Percentiles rank a stretch among this genome's conserved stretches.
phyloP scores from a whole-genome alignment of 495 filamentous ascomycete species.

The Thermochaetoides thermophila region DNA sequence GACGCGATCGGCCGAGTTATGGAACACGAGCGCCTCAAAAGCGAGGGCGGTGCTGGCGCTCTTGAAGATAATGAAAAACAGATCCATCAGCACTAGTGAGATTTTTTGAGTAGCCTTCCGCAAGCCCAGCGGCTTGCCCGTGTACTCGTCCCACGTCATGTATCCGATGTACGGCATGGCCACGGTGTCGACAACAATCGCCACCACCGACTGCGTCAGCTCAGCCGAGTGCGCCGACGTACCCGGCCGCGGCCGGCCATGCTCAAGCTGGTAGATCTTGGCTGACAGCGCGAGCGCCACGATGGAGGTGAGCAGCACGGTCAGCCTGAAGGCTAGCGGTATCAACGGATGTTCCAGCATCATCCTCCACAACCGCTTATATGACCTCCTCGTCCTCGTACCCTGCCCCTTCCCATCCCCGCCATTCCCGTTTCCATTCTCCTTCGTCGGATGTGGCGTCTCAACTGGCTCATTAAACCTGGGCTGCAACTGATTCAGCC shows the following conservation, averaged over 20 bases:
- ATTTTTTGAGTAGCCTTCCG: constrained; percentile 72
- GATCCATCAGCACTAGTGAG: constrained; percentile 72
- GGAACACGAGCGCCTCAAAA: constrained; percentile 67
- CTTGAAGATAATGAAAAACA: constrained; percentile 94
- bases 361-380: constrained; percentile 31
- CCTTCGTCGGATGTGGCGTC: constrained; percentile 1
- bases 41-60: constrained; percentile 81
- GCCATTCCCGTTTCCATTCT: constrained; percentile 8
- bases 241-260: constrained; percentile 1
- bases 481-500: constrained; percentile 34
- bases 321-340: constrained; percentile 68
- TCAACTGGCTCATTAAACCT: constrained; percentile 27
- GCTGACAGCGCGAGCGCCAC: constrained; percentile 67
- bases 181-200: constrained; percentile 76
- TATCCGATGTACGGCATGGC: constrained; percentile 83
- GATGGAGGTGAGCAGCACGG: constrained; percentile 68
- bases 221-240: constrained; percentile 27
- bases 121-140: constrained; percentile 78
- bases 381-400: constrained; percentile 11
- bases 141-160: constrained; percentile 94
- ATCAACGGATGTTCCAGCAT: constrained; percentile 71
- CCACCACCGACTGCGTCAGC: constrained; percentile 70
- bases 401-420: too few relatives aligned
- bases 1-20: constrained; percentile 27
- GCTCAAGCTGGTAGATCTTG: constrained; percentile 52